These are phyloP conservation scores for Pseudogymnoascus sp. DNA, from an alignment of 2,329 filamentous ascomycete species.

Conservation along the genomic window DNA sequence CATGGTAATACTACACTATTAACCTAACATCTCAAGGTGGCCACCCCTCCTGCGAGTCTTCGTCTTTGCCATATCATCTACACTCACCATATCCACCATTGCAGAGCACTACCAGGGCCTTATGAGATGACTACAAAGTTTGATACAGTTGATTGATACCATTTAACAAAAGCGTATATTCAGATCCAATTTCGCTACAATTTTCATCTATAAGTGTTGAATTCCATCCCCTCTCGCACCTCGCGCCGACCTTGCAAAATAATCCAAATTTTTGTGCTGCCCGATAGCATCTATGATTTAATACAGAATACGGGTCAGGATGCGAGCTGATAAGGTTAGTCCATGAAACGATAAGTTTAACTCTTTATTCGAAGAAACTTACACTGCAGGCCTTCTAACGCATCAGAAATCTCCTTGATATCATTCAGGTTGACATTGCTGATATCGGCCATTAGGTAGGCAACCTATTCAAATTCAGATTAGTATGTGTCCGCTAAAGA, in stretches of 20 bases:
- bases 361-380: constrained; percentile 35
- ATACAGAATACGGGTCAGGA: constrained; percentile 34
- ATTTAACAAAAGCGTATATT: constrained; percentile 4
- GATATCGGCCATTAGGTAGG: constrained; percentile 97
- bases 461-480: constrained; percentile 47
- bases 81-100: neutral
- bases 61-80: neutral
- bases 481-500: constrained; percentile 15
- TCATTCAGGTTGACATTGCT: constrained; percentile 75
- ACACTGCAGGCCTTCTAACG: constrained; percentile 75
- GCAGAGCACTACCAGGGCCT: neutral
- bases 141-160: neutral
- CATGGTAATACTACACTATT: neutral
- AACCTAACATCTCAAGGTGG: neutral
- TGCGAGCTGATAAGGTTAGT: constrained; percentile 29
- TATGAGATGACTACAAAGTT: neutral
- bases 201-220: constrained; percentile 9
- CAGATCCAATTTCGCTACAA: constrained; percentile 3
- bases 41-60: neutral
- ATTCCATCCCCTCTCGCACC: constrained; percentile 8
- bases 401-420: constrained; percentile 80
- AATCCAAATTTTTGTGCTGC: neutral
- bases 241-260: constrained; percentile 5
- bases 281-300: constrained; percentile 20
- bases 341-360: constrained; percentile 5